These are phyloP conservation scores for Sporisorium exsertum DNA, from an alignment of 1,284 basidiomycete genomes.

Conservation along the genomic window DNA sequence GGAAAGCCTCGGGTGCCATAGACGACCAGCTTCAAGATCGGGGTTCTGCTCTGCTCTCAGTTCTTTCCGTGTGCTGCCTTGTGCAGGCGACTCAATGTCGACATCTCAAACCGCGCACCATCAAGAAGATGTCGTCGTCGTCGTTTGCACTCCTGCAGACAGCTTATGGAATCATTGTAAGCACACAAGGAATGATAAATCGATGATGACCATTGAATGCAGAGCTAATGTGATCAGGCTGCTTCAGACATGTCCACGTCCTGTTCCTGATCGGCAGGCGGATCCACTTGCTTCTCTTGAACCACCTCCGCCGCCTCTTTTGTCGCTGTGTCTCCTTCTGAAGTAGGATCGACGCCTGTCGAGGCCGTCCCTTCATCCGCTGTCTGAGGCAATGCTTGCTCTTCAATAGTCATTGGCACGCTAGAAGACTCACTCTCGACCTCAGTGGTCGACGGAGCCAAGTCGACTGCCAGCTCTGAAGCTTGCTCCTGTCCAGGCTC, in stretches of 20 bases:
- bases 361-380: too few relatives aligned
- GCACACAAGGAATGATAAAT: not conserved
- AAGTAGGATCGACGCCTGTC: not conserved
- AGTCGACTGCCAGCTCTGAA: not conserved
- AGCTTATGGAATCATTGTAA: not conserved
- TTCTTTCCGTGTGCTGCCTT: not conserved
- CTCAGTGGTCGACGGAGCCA: not conserved
- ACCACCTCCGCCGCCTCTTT: not conserved
- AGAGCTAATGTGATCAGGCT: not conserved
- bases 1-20: constrained; percentile 12
- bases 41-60: too few relatives aligned
- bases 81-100: not conserved
- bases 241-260: constrained; percentile 38
- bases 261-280: constrained; percentile 11
- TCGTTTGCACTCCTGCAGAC: not conserved
- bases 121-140: not conserved
- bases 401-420: constrained; percentile 7
- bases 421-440: not conserved
- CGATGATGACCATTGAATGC: not conserved
- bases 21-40: too few relatives aligned
- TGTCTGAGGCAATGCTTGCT: constrained; percentile 1
- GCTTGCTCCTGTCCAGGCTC: constrained; percentile 1
- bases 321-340: not conserved
- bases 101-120: not conserved
- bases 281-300: not conserved